phyloP scores from a whole-genome alignment of 441 rosid genomes.

The Manihot esculenta region DNA sequence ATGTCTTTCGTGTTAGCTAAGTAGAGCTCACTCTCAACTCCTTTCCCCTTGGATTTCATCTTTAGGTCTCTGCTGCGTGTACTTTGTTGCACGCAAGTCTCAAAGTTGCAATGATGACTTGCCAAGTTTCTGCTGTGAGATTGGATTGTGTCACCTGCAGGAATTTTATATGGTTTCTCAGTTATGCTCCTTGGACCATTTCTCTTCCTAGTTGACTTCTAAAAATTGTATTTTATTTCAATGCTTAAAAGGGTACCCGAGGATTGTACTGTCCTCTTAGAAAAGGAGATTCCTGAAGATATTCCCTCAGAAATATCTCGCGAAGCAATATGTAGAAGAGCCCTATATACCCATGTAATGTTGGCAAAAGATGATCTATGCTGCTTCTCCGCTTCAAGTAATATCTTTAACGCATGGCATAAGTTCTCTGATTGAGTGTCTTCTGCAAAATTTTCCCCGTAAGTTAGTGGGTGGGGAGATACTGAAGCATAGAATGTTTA shows the following conservation, averaged over 20 bases:
- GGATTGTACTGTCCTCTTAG: background rate
- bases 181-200: background rate
- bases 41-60: constrained; percentile 5
- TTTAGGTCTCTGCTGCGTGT: background rate
- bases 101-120: background rate
- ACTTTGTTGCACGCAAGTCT: constrained; percentile 3
- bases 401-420: constrained; percentile 12
- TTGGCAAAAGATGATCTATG: constrained; percentile 12
- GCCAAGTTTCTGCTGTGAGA: background rate
- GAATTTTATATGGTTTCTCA: background rate
- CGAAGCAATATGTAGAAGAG: constrained; percentile 15
- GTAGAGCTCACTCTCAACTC: constrained; percentile 4
- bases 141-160: constrained; percentile 1
- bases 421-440: background rate
- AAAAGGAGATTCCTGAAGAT: background rate
- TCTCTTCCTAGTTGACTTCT: background rate
- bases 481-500: background rate
- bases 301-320: background rate
- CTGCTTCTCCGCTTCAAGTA: constrained; percentile 7
- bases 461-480: background rate
- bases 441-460: background rate
- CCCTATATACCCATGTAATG: constrained; percentile 11
- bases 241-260: constrained; percentile 5
- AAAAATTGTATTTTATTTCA: background rate
- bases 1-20: constrained; percentile 10